Evolutionary conservation across 2,329 filamentous ascomycete genomes (phyloP).

Genomic region (Aspergillus nomiae): DNA sequence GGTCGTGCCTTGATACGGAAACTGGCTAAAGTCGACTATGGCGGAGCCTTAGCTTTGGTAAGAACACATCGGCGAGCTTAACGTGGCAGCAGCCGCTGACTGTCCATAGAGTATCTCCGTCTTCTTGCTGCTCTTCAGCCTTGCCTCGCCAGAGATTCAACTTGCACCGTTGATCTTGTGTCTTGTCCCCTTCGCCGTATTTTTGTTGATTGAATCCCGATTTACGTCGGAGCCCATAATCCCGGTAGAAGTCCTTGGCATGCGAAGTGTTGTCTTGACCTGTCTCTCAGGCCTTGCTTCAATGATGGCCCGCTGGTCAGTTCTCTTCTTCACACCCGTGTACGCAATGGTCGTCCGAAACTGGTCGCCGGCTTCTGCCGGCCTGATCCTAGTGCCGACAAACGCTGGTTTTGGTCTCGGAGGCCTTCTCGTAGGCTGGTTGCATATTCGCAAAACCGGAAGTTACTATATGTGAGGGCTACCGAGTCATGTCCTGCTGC

Average conservation of each 20-base stretch:
- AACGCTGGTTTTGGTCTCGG: slow-evolving; percentile 78
- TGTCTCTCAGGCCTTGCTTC: slow-evolving; percentile 74
- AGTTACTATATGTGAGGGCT: slow-evolving; percentile 66
- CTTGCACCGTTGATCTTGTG: slow-evolving; percentile 63
- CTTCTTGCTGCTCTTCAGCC: slow-evolving; percentile 70
- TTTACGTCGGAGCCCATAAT: slow-evolving; percentile 72
- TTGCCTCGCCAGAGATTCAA: slow-evolving; percentile 66
- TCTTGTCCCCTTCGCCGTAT: slow-evolving; percentile 57
- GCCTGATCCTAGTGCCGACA: slow-evolving; percentile 76
- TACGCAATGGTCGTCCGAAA: slow-evolving; percentile 76
- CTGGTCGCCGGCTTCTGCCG: slow-evolving; percentile 69
- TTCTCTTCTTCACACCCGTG: slow-evolving; percentile 79
- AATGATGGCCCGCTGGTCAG: slow-evolving; percentile 78
- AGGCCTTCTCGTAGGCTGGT: slow-evolving; percentile 70
- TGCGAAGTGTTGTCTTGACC: slow-evolving; percentile 69
- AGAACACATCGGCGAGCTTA: slow-evolving; percentile 21
- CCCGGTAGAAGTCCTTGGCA: slow-evolving; percentile 69
- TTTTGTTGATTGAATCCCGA: slow-evolving; percentile 64
- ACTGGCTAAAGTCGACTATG: slow-evolving; percentile 71
- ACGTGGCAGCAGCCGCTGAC: slow-evolving; percentile 5
- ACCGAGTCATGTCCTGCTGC: not conserved
- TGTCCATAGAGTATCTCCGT: slow-evolving; percentile 60
- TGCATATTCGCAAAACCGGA: slow-evolving; percentile 73
- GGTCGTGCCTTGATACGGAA: slow-evolving; percentile 50
- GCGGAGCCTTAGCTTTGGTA: slow-evolving; percentile 69